Base-by-base conservation (phyloP, 1,284 basidiomycete genomes). In the Clitocybe nebularis region DNA sequence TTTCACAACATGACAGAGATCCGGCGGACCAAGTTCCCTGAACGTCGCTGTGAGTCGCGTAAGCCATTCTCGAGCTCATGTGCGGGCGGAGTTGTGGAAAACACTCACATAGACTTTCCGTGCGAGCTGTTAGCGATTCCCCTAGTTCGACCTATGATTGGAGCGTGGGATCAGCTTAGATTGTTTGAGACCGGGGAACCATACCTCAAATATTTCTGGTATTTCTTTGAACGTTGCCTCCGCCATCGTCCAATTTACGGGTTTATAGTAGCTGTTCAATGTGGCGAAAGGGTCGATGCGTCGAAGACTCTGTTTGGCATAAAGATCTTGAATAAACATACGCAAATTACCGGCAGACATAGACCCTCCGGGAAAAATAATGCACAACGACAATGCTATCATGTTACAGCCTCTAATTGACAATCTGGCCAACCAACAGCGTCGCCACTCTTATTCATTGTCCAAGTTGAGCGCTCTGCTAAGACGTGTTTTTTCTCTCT, bases 1-100 rank as follows among this genome's bases (percentile, higher is more conserved):
- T 64, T 99, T 99, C 52, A 97, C 81, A 44, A 97, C 89, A 69
- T 99, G 93, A 56, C 92, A 95, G 25, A 99, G 69, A 64, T 99
- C 96, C 10, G 95, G 95, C 0, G 96, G 95, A 9, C 95, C 95
- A 14, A 99, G 83, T 70, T 99, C 95, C 30, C 94, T 80, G 66
- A 98, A 99, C 7, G 92, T 86, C 5, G 89, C 91, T 95, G 53
- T 3, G 39, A 44, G 44, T 48, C 53, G 51, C 45, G 54, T 58
- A 47, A 49, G 43, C 47, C 50, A 32, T 51, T 16, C 25, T 19
- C 30, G 16, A 20, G 36, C 19, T 25, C n/a, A 17, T 24, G 13
- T 36, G 17, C 30, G 29, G 16, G 20, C 33, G 5, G n/a, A 11
- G 20, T 39, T 11, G 17, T 16, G 10, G 13, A 37, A n/a, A 19